These are phyloP conservation scores for Saprolegnia diclina DNA, from an alignment of 352 stramenopile genomes.

Conservation along the genomic window DNA sequence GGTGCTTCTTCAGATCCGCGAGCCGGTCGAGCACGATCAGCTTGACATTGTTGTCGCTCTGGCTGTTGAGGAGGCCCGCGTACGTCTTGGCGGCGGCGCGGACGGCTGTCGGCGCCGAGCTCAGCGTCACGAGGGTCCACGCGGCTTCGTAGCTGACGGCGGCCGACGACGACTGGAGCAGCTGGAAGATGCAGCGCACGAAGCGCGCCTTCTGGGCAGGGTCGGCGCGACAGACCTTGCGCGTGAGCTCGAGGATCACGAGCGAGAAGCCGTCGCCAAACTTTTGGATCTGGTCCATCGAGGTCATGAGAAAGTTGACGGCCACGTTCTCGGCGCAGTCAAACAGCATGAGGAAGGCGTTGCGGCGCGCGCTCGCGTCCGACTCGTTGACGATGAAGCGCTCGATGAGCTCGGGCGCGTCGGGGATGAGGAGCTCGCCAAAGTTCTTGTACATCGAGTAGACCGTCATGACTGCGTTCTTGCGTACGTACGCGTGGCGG, in stretches of 20 bases:
- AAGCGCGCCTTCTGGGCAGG: constrained; percentile 98
- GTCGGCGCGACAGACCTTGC: constrained; percentile 97
- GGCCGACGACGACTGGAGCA: constrained; percentile 91
- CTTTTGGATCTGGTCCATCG: constrained; percentile 93
- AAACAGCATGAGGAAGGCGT: constrained; percentile 99
- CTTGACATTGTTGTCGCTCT: constrained; percentile 99
- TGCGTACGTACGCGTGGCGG: constrained; percentile 97
- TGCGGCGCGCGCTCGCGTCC: constrained; percentile 91
- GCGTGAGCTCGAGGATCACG: constrained; percentile 98
- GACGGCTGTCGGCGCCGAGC: constrained; percentile 96
- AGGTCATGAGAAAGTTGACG: constrained; percentile 96
- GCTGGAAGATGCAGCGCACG: constrained; percentile 97
- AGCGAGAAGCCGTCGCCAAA: constrained; percentile 98
- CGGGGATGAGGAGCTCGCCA: constrained; percentile 92
- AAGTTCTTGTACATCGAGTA: constrained; percentile 98
- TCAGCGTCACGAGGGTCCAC: constrained; percentile 98
- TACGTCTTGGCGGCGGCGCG: constrained; percentile 97
- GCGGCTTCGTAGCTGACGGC: constrained; percentile 97
- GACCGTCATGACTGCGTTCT: constrained; percentile 97
- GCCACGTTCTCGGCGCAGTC: constrained; percentile 96
- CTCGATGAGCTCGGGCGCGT: constrained; percentile 97
- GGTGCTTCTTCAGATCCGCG: constrained; percentile 95
- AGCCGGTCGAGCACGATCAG: constrained; percentile 99
- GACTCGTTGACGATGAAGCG: constrained; percentile 93
- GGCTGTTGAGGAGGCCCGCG: constrained; percentile 94